Evolutionary conservation across 176 grass and related monocot species (phyloP), one percentile per base, ranked within the genome.

Genomic region (Oryza nivara): DNA sequence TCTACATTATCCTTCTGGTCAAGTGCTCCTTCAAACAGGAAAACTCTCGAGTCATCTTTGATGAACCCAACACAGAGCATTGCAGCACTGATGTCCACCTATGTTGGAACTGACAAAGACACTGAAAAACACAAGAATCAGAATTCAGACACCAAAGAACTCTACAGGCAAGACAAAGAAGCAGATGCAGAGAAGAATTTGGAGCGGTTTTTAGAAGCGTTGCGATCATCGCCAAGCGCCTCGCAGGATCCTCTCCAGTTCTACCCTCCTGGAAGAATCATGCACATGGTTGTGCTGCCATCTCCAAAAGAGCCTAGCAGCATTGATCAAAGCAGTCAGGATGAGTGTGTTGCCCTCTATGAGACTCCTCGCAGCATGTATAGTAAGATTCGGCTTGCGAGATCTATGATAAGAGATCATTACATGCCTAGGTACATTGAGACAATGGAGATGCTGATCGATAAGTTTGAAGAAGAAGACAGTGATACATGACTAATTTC

Each of bases 181-280:
- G 34, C 48, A 68, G 34, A 54, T 7, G 75, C 49, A 80, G 83
- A 88, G 47, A 26, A 88, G 47, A 26, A 83, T 36, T 67, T 41
- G 16, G 28, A 64, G 47, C 68, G 72, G 46, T 67, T 87, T 60
- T 26, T 77, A 48, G 78, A 84, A 65, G 63, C 34, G 1, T 3
- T 71, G 32, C 69, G 16, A n/a, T 52, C 65, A 11, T 38, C 72
- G 4, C 1, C 70, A 20, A 67, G 22, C 2, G 0, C 0, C 28
- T 73, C 45, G 70, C 78, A 48, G 17, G 70, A 71, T 44, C 63
- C 40, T 10, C 73, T 11, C 3, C 92, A 94, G 70, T 82, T 97
- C 47, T 97, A 88, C 74, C 94, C 92, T 70, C 94, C 94, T 3
- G 94, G 94, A 38, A 90, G 80, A 88, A 94, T 92, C 79, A 77